Percentiles rank a stretch among this genome's conserved stretches.
These are phyloP conservation scores for Ophiocordyceps camponoti-leonardi DNA, from an alignment of 2,329 filamentous ascomycete genomes.

Conservation along the genomic window DNA sequence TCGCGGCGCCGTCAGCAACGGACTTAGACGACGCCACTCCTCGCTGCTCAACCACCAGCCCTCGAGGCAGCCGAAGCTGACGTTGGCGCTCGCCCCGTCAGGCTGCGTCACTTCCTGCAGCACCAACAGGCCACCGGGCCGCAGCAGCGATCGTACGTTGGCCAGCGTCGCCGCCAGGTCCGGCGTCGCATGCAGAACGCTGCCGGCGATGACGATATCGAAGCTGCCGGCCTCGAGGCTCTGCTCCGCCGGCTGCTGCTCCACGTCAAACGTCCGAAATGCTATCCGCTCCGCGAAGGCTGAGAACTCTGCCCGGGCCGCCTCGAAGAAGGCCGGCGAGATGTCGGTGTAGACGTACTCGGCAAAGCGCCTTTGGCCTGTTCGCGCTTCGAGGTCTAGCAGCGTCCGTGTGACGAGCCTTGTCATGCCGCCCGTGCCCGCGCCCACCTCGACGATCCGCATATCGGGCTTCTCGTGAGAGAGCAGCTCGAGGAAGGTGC, in stretches of 20 bases:
- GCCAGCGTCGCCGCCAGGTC: not conserved
- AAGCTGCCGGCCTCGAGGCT: not conserved
- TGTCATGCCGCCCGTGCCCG: not conserved
- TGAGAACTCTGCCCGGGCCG: not conserved
- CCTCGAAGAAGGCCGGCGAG: not conserved
- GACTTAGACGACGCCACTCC: not conserved
- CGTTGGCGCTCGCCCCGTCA: not conserved
- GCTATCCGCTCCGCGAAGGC: not conserved
- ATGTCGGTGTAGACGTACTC: not conserved
- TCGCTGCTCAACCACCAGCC: not conserved
- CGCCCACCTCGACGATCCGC: not conserved
- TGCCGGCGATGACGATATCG: not conserved
- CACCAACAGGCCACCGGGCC: not conserved
- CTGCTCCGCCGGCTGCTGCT: not conserved
- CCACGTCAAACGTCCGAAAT: not conserved
- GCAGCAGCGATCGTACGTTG: not conserved
- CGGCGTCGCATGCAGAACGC: not conserved
- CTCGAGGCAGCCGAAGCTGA: not conserved
- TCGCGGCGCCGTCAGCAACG: not conserved
- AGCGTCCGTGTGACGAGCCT: not conserved
- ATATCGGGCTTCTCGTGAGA: not conserved
- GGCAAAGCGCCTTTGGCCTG: not conserved
- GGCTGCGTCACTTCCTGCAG: not conserved
- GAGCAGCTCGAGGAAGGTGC: not conserved
- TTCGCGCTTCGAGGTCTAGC: not conserved